A percentile compares a stretch with the other conserved stretches of the same genome.
These are phyloP conservation scores for Pestalotiopsis sp. DNA, from an alignment of 2,329 filamentous ascomycete species.

Conservation along the genomic window DNA sequence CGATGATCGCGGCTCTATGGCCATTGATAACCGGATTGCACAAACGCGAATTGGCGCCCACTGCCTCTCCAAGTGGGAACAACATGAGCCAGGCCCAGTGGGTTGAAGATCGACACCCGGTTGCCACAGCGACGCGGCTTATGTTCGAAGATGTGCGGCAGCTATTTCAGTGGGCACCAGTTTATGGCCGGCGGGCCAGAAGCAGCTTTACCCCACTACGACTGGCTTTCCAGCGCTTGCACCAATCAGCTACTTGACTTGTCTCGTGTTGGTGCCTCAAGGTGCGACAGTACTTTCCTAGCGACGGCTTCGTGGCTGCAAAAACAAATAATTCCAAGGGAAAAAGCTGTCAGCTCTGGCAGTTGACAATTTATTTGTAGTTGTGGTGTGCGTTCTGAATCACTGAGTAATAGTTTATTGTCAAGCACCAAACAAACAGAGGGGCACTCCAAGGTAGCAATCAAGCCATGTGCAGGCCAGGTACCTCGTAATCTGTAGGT, in stretches of 20 bases:
- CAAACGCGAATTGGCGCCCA: constrained; percentile 9
- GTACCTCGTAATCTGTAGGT: neutral
- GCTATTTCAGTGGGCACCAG: neutral
- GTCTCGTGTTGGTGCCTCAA: neutral
- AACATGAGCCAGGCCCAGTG: constrained; percentile 1
- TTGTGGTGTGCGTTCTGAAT: neutral
- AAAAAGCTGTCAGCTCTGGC: neutral
- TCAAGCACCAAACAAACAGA: neutral
- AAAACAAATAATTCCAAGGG: neutral
- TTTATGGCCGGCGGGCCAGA: neutral
- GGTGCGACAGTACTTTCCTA: neutral
- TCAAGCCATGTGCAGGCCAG: too few species aligned
- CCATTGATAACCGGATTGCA: constrained; percentile 7
- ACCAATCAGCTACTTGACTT: neutral
- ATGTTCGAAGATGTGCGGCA: neutral
- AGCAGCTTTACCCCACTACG: neutral
- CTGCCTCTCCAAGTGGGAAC: constrained; percentile 4
- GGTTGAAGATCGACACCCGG: neutral
- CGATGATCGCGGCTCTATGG: constrained; percentile 7
- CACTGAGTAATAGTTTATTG: neutral
- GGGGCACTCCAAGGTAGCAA: neutral
- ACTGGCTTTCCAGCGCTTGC: neutral
- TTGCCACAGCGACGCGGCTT: constrained; percentile 6
- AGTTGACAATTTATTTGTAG: neutral
- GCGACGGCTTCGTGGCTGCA: neutral